These are phyloP conservation scores for Hypseocharis bilobata DNA, from an alignment of 441 rosid genomes.

Conservation along the genomic window DNA sequence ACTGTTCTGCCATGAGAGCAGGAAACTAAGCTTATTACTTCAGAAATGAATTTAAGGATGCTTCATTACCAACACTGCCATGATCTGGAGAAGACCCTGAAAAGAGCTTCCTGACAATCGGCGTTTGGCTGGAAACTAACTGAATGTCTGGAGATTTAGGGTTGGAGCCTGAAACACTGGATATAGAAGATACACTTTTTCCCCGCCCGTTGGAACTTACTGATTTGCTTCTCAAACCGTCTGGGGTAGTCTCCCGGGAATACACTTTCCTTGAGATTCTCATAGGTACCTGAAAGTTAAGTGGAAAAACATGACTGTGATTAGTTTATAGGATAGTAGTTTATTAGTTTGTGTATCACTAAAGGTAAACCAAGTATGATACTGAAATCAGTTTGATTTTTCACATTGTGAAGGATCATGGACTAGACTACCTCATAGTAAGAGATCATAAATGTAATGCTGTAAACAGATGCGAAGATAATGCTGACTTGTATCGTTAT, in stretches of 20 bases:
- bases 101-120: constrained; percentile 42
- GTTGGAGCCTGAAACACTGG: constrained; percentile 27
- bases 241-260: constrained; percentile 43
- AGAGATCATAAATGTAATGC: not conserved
- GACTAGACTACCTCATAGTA: too few relatives aligned
- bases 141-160: constrained; percentile 31
- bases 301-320: constrained; percentile 6
- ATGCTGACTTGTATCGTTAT: too few relatives aligned
- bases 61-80: constrained; percentile 26
- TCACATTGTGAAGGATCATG: too few relatives aligned
- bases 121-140: constrained; percentile 32
- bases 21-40: not conserved
- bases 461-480: not conserved
- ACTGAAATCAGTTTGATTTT: too few relatives aligned
- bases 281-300: constrained; percentile 33
- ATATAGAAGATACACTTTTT: constrained; percentile 36
- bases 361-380: too few relatives aligned
- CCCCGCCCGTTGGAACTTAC: constrained; percentile 46
- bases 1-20: not conserved
- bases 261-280: constrained; percentile 41
- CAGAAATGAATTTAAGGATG: constrained; percentile 8
- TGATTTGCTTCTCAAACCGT: constrained; percentile 42
- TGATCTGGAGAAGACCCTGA: constrained; percentile 33
- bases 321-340: too few relatives aligned
- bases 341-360: too few relatives aligned